Evolutionary conservation across 495 filamentous ascomycete species (phyloP).

Genomic region (Lasiosphaeriaceae sp.): DNA sequence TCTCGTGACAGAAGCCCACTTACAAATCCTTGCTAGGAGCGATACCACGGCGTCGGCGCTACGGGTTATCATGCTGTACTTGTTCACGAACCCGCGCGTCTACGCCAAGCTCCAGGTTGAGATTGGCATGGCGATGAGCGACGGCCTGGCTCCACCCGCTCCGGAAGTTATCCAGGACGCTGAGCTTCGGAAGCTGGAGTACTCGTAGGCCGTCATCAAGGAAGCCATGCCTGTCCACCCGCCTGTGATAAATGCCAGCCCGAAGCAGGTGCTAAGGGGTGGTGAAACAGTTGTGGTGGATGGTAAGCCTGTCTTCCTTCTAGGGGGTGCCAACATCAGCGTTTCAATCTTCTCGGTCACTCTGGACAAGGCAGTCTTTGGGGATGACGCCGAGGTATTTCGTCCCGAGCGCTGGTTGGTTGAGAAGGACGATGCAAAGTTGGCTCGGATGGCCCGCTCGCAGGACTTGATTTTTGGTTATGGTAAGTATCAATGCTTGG

Average conservation of each 20-base stretch:
- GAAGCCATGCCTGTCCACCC: conserved; percentile 41
- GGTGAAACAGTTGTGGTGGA: conserved; percentile 21
- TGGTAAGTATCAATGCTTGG: conserved; percentile 37
- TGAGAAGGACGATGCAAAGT: conserved; percentile 23
- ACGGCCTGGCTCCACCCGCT: conserved; percentile 5
- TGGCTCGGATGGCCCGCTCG: conserved; percentile 14
- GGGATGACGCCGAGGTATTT: conserved; percentile 43
- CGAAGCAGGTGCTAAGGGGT: background rate
- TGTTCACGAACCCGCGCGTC: conserved; percentile 40
- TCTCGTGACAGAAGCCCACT: conserved; percentile 32
- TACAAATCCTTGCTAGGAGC: conserved; percentile 39
- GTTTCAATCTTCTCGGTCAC: conserved; percentile 15
- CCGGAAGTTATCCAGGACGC: conserved; percentile 28
- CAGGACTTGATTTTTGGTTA: conserved; percentile 32
- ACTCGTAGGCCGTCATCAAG: conserved; percentile 43
- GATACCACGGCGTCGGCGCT: conserved; percentile 62
- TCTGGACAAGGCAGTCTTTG: conserved; percentile 32
- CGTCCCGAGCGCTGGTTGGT: conserved; percentile 52
- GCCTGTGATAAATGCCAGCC: conserved; percentile 9
- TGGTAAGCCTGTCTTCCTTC: conserved; percentile 44
- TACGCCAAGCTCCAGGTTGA: conserved; percentile 49
- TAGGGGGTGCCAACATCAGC: conserved; percentile 45
- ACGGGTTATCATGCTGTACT: conserved; percentile 49
- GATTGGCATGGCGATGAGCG: conserved; percentile 37
- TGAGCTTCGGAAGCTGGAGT: conserved; percentile 39